Evolutionary conservation across 2,329 filamentous ascomycete genomes (phyloP).

Genomic region (Calcarisporium arbuscula): DNA sequence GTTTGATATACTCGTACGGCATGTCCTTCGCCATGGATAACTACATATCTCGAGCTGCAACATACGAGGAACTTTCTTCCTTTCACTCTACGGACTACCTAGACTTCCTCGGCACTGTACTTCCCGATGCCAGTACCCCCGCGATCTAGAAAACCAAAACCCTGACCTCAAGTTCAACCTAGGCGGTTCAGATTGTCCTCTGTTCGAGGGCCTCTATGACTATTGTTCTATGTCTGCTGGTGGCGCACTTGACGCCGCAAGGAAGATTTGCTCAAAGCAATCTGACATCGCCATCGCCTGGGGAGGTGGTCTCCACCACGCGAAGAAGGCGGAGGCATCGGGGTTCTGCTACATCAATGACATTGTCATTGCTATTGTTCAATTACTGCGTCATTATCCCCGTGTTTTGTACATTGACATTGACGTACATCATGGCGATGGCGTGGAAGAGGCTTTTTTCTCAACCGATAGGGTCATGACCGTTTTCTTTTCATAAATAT

Average conservation of each 20-base stretch:
- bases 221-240: conserved; percentile 94
- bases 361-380: conserved; percentile 87
- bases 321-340: conserved; percentile 86
- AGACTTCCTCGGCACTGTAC: conserved; percentile 72
- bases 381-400: conserved; percentile 74
- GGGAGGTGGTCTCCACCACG: conserved; percentile 94
- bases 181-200: conserved; percentile 84
- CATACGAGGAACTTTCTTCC: conserved; percentile 76
- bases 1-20: conserved; percentile 88
- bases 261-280: conserved; percentile 78
- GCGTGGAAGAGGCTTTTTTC: conserved; percentile 86
- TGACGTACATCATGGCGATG: conserved; percentile 86
- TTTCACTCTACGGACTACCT: conserved; percentile 91
- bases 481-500: conserved; percentile 93
- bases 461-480: conserved; percentile 88
- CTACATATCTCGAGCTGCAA: conserved; percentile 77
- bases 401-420: conserved; percentile 94
- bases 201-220: conserved; percentile 92
- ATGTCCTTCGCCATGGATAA: conserved; percentile 97
- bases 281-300: conserved; percentile 96
- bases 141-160: conserved; percentile 59
- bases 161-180: conserved; percentile 74
- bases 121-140: conserved; percentile 55
- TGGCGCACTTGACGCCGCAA: conserved; percentile 82
- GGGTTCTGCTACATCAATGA: conserved; percentile 99